Evolutionary conservation across 805 yeast genomes (phyloP).

Genomic region (Ogataea nakhonphanomensis): DNA sequence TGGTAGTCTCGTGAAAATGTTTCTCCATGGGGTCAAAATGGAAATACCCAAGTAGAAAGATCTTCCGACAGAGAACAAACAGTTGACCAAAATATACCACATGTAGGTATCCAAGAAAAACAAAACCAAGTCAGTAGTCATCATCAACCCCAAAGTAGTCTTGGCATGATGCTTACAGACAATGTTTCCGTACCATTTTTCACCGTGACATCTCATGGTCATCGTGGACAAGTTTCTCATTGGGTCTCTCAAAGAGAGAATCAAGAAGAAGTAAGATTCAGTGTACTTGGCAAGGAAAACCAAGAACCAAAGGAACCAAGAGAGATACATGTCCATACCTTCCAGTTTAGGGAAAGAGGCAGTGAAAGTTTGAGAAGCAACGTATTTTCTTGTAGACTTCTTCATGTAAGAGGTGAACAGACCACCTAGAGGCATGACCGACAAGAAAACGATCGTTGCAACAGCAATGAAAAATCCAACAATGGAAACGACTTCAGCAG

Average conservation of each 20-base stretch:
- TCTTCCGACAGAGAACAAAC: conserved; percentile 94
- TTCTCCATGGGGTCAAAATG: conserved; percentile 99
- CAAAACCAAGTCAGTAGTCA: conserved; percentile 84
- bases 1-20: conserved; percentile 95
- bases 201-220: conserved; percentile 94
- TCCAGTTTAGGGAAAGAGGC: conserved; percentile 78
- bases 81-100: conserved; percentile 97
- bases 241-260: conserved; percentile 89
- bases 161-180: conserved; percentile 85
- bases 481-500: conserved; percentile 76
- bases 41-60: conserved; percentile 99
- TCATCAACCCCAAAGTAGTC: conserved; percentile 90
- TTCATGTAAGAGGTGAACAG: conserved; percentile 89
- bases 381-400: conserved; percentile 79
- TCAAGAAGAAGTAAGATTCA: conserved; percentile 92
- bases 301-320: conserved; percentile 83
- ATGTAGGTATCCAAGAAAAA: conserved; percentile 98
- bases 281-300: conserved; percentile 85
- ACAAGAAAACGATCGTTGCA: conserved; percentile 77
- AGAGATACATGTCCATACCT: conserved; percentile 95
- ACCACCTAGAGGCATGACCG: conserved; percentile 96
- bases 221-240: conserved; percentile 82
- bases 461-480: conserved; percentile 88
- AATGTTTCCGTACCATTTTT: conserved; percentile 74
- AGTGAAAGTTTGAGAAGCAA: conserved; percentile 93